Evolutionary conservation across 2,329 filamentous ascomycete species (phyloP), one percentile per base, ranked within the genome.

Genomic region (Microsporum canis): DNA sequence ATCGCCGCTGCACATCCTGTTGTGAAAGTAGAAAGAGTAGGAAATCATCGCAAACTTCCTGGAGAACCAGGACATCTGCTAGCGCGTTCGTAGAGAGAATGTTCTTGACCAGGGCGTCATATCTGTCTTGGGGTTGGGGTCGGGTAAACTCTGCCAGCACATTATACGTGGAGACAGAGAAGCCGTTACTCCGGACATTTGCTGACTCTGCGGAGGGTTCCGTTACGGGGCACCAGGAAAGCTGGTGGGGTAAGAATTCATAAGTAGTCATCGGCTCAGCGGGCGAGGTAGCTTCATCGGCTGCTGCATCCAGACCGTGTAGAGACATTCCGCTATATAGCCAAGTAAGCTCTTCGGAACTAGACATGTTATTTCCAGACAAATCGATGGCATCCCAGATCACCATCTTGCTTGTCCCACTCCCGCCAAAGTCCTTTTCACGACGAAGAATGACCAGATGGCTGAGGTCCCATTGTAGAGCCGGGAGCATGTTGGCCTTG

Each of bases 31-130:
- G 72, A 61, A 77, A 79, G 0, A 77, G 76, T 0, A 88, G 76
- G 63, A 87, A 86, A 45, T 82, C 77, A 63, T 87, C 84, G 0
- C 84, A 85, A 0, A 87, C 81, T 71, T 87, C 85, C 68, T 88
- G 79, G 3, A 88, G 75, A 2, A 75, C 70, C 0, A 79, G 60
- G 23, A 79, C 65, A 60, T 76, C 72, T 2, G 74, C 71, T 43
- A 67, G 64, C 7, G 71, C 71, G 39, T 65, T 63, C 3, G 71
- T 60, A 0, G 70, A 71, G 10, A 73, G 64, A 36, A 78, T 67
- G 2, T 69, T 70, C 17, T 69, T 58, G 29, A 75, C 62, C 23
- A 78, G 64, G 23, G 72, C 66, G 3, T 72, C 67, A 64, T 77
- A 71, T 36, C 76, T 69, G 57, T 74, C 71, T 39, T 63, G 64